Conservation (phyloP, 1,284 basidiomycete species). For the Stereum hirsutum region DNA sequence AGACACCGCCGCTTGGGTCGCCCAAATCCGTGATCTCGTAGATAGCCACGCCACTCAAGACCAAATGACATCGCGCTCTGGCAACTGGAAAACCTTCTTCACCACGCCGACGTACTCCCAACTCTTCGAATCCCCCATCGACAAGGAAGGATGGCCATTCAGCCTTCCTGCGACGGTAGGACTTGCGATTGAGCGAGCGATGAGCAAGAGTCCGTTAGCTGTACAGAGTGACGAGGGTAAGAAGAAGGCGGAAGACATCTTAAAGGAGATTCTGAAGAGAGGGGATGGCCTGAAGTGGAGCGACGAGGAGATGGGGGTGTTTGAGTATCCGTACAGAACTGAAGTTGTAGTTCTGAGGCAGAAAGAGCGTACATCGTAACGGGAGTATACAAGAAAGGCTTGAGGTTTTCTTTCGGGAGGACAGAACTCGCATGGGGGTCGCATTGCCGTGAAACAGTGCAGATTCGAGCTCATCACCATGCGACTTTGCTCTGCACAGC, state of each 20-base stretch:
- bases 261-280: constrained; percentile 37
- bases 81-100: constrained; percentile 60
- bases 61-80: constrained; percentile 66
- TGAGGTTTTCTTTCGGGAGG: no score
- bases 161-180: constrained; percentile 37
- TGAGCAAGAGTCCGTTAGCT: constrained; percentile 69
- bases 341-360: constrained; percentile 30
- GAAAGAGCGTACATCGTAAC: constrained; percentile 22
- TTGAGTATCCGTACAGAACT: constrained; percentile 49
- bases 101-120: constrained; percentile 42
- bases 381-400: no score
- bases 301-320: constrained; percentile 35
- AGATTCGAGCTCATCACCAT: no score
- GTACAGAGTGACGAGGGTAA: constrained; percentile 47
- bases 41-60: constrained; percentile 56
- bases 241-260: constrained; percentile 33
- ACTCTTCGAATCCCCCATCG: constrained; percentile 43
- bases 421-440: no score
- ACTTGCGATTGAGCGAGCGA: constrained; percentile 49
- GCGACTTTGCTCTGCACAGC: no score
- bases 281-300: constrained; percentile 38
- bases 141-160: constrained; percentile 48
- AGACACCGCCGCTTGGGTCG: constrained; percentile 57
- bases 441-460: no score
- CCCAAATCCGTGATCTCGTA: constrained; percentile 51